These are phyloP conservation scores for Rhodotorula babjevae DNA, from an alignment of 768 basidiomycete species.

Conservation along the genomic window DNA sequence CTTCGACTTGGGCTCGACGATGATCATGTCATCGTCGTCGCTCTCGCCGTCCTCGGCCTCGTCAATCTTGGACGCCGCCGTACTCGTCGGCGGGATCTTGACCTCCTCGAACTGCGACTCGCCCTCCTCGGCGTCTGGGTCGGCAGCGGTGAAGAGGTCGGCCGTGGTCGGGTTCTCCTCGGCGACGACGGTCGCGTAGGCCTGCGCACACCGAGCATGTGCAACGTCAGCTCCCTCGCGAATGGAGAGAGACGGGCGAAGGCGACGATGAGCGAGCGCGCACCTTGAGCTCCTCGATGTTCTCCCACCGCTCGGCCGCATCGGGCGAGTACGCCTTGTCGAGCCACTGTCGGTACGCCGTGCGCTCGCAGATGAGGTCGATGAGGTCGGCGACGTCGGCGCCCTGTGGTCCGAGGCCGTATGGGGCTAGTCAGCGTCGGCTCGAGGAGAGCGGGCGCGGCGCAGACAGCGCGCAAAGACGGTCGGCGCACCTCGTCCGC, in stretches of 20 bases:
- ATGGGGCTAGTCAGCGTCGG: too few relatives aligned
- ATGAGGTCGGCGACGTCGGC: conserved; percentile 52
- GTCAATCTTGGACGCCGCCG: neutral
- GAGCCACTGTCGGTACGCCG: conserved; percentile 66
- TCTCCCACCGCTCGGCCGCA: conserved; percentile 73
- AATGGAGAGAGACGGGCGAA: neutral
- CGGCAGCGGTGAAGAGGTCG: conserved; percentile 3
- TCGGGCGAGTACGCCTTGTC: conserved; percentile 64
- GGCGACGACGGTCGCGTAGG: conserved; percentile 29
- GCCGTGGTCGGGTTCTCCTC: conserved; percentile 23
- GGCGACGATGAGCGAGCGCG: neutral
- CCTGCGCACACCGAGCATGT: too few relatives aligned
- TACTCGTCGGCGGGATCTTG: neutral
- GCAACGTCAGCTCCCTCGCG: neutral
- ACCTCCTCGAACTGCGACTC: conserved; percentile 30
- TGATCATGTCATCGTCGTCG: neutral
- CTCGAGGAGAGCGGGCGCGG: neutral
- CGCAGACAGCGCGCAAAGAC: too few relatives aligned
- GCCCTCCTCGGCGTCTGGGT: neutral
- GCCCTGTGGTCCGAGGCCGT: too few relatives aligned
- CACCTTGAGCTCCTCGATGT: conserved; percentile 72
- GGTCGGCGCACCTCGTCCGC: conserved; percentile 54
- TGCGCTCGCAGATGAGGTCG: conserved; percentile 50
- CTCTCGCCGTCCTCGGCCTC: neutral
- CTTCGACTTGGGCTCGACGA: neutral